phyloP scores from a whole-genome alignment of 495 filamentous ascomycete species.

The Darksidea phi region DNA sequence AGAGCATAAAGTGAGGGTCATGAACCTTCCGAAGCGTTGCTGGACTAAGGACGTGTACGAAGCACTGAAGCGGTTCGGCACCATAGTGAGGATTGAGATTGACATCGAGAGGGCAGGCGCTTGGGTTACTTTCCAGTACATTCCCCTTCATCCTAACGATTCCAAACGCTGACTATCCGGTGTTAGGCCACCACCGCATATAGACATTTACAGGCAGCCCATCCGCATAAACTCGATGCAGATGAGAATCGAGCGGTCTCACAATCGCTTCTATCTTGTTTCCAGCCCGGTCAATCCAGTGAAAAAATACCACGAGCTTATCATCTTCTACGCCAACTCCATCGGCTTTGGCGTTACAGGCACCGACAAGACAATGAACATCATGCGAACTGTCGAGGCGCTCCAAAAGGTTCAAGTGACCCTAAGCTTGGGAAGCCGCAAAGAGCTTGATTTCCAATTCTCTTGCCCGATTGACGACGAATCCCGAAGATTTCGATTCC shows the following conservation, averaged over 20 bases:
- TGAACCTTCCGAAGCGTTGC: background rate
- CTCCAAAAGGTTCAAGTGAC: conserved; percentile 31
- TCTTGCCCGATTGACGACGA: conserved; percentile 8
- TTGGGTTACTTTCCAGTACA: conserved; percentile 30
- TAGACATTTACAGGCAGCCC: background rate
- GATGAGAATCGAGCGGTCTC: background rate
- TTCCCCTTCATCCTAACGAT: background rate
- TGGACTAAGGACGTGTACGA: conserved; percentile 11
- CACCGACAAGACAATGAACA: conserved; percentile 49
- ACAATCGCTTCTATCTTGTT: conserved; percentile 4
- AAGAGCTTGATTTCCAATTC: conserved; percentile 41
- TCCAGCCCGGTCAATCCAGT: conserved; percentile 34
- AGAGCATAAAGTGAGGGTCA: conserved; percentile 10
- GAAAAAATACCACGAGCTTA: conserved; percentile 30
- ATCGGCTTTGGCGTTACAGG: conserved; percentile 55
- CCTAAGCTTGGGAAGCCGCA: conserved; percentile 39
- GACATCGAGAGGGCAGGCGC: background rate
- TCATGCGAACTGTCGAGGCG: conserved; percentile 44
- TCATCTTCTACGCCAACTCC: conserved; percentile 18
- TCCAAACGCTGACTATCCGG: background rate
- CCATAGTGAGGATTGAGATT: conserved; percentile 23
- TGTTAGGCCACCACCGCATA: conserved; percentile 16
- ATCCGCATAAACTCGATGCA: background rate
- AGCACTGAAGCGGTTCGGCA: conserved; percentile 10
- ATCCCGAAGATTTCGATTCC: conserved; percentile 49